phyloP scores from a whole-genome alignment of 2,329 filamentous ascomycete genomes.

The Pseudogymnoascus sp. region DNA sequence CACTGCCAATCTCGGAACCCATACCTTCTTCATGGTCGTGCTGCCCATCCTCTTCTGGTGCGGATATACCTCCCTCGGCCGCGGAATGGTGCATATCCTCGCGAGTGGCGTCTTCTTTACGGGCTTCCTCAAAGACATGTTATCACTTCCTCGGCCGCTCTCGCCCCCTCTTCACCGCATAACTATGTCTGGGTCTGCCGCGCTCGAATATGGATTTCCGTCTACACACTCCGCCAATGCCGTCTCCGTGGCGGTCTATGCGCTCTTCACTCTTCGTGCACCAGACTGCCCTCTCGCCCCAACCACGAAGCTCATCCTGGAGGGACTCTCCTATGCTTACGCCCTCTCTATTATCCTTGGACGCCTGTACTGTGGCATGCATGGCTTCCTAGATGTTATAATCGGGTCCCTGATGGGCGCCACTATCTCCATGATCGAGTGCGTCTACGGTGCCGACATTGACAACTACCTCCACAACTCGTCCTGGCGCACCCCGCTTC shows the following conservation, averaged over 20 bases:
- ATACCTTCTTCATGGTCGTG: constrained; percentile 97
- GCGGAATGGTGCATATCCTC: constrained; percentile 63
- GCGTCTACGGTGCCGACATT: constrained; percentile 51
- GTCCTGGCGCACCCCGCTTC: constrained; percentile 53
- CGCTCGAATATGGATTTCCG: constrained; percentile 93
- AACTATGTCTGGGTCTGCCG: constrained; percentile 93
- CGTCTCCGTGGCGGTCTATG: constrained; percentile 85
- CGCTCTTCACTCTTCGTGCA: constrained; percentile 59
- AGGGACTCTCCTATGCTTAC: constrained; percentile 71
- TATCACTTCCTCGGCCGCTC: constrained; percentile 83
- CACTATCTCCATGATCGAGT: constrained; percentile 49
- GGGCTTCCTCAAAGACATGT: constrained; percentile 88
- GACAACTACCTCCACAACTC: constrained; percentile 63
- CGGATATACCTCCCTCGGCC: constrained; percentile 70
- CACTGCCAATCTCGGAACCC: constrained; percentile 90
- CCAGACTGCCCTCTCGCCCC: constrained; percentile 54
- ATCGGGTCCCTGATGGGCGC: constrained; percentile 72
- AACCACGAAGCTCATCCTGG: constrained; percentile 52
- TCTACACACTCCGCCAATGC: constrained; percentile 97
- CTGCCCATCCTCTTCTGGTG: constrained; percentile 96
- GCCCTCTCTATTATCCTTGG: constrained; percentile 83
- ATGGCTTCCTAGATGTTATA: constrained; percentile 87
- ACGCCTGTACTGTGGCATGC: constrained; percentile 95
- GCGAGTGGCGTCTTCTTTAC: constrained; percentile 77
- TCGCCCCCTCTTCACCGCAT: constrained; percentile 90